Conservation (phyloP, 805 yeast genomes). For the Wickerhamomyces pijperi region DNA sequence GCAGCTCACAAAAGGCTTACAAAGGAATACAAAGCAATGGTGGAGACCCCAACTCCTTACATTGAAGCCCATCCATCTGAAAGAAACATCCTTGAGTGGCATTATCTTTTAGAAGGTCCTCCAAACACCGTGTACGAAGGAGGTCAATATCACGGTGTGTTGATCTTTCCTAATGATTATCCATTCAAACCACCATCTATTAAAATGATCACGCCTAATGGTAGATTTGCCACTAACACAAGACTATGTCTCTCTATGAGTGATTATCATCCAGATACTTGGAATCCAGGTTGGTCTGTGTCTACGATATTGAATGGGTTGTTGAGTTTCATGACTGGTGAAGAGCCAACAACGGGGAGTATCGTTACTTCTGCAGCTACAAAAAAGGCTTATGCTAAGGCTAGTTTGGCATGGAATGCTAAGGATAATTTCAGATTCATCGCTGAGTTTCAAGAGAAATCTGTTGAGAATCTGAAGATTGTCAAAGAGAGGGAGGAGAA, state of each 20-base stretch:
- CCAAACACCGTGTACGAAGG: conserved; percentile 77
- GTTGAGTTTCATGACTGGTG: conserved; percentile 84
- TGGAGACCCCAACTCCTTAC: conserved; percentile 75
- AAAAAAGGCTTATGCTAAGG: conserved; percentile 45
- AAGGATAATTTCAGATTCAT: conserved; percentile 45
- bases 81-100: conserved; percentile 85
- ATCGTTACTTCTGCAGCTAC: conserved; percentile 50
- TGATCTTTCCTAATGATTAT: conserved; percentile 72
- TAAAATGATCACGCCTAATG: conserved; percentile 82
- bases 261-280: conserved; percentile 86
- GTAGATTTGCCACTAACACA: conserved; percentile 72
- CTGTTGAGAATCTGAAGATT: conserved; percentile 22
- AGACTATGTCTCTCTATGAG: conserved; percentile 85
- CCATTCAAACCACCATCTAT: conserved; percentile 91
- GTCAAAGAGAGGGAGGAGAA: conserved; percentile 13
- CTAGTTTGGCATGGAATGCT: conserved; percentile 51
- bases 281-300: conserved; percentile 98
- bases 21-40: conserved; percentile 71
- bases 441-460: conserved; percentile 61
- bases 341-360: conserved; percentile 78
- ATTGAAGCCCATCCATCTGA: conserved; percentile 82
- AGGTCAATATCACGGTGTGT: conserved; percentile 87
- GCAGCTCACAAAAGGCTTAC: conserved; percentile 43
- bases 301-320: conserved; percentile 80
- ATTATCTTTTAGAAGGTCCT: conserved; percentile 85